A percentile compares a stretch with the other conserved stretches of the same genome.
Conservation (phyloP, 805 yeast genomes). For the Metschnikowia kofuensis region DNA sequence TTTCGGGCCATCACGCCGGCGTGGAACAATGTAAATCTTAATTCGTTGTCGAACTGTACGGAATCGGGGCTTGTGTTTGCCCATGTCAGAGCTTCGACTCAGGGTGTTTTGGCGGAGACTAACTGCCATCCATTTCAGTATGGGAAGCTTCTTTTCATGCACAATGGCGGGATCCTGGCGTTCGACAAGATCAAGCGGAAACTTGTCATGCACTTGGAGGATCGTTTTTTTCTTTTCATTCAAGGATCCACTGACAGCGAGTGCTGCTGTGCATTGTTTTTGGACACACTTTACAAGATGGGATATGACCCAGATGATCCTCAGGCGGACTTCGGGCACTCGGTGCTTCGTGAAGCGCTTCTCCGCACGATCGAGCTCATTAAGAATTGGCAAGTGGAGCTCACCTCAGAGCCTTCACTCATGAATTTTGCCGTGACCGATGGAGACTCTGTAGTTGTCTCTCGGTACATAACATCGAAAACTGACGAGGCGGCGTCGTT, state of each 20-base stretch:
- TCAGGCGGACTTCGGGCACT: slow-evolving; percentile 44
- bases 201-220: slow-evolving; percentile 69
- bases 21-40: slow-evolving; percentile 93
- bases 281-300: slow-evolving; percentile 70
- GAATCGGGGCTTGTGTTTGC: slow-evolving; percentile 83
- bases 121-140: slow-evolving; percentile 95
- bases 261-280: slow-evolving; percentile 85
- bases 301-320: slow-evolving; percentile 65
- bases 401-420: slow-evolving; percentile 66
- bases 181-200: slow-evolving; percentile 71
- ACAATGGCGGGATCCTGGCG: slow-evolving; percentile 84
- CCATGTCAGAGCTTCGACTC: slow-evolving; percentile 94
- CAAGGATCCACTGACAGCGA: slow-evolving; percentile 97
- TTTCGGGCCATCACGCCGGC: slow-evolving; percentile 97
- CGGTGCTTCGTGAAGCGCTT: slow-evolving; percentile 62
- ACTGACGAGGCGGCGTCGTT: slow-evolving; percentile 95
- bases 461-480: slow-evolving; percentile 83
- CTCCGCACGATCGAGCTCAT: slow-evolving; percentile 70
- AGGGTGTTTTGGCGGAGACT: slow-evolving; percentile 90
- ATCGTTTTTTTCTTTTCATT: slow-evolving; percentile 71
- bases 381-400: slow-evolving; percentile 74
- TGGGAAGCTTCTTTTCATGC: slow-evolving; percentile 92
- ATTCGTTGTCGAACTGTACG: slow-evolving; percentile 83
- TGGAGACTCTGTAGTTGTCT: slow-evolving; percentile 80
- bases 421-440: slow-evolving; percentile 94